Percentiles rank a stretch among this genome's conserved stretches.
These are phyloP conservation scores for Verticillium klebahnii DNA, from an alignment of 2,329 filamentous ascomycete genomes.

Conservation along the genomic window DNA sequence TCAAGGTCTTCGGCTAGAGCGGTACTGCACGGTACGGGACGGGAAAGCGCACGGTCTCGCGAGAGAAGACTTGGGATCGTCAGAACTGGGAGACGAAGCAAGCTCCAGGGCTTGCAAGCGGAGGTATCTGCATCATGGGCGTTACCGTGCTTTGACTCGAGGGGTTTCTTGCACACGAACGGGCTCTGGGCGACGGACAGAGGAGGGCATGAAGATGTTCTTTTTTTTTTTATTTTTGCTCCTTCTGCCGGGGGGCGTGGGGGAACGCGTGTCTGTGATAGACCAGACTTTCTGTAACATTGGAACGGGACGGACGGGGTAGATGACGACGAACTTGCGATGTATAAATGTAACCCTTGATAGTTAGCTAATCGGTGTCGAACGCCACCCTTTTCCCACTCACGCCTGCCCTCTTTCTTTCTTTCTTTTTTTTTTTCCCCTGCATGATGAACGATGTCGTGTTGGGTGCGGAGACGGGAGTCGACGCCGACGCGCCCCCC, in stretches of 20 bases:
- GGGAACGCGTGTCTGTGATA: not conserved
- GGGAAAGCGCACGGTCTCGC: not conserved
- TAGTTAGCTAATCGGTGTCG: not conserved
- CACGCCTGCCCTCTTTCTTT: not conserved
- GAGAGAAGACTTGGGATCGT: not conserved
- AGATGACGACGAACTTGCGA: not conserved
- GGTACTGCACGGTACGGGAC: not conserved
- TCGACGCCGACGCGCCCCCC: not conserved
- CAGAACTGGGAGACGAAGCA: not conserved
- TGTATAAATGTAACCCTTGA: not conserved
- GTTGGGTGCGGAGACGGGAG: not conserved
- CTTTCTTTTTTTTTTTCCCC: not conserved
- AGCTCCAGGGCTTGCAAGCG: not conserved
- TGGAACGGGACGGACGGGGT: not conserved
- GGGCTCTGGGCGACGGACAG: not conserved
- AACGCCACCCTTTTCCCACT: not conserved
- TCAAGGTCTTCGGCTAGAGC: slow-evolving; percentile 72
- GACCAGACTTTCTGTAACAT: not conserved
- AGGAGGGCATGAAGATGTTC: not conserved
- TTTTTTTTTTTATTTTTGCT: not conserved
- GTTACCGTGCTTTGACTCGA: not conserved
- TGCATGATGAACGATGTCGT: too few species aligned
- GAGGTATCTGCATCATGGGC: not conserved
- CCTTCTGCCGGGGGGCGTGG: not conserved
- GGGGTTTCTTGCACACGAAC: not conserved